Evolutionary conservation across 176 grass and related monocot genomes (phyloP), one percentile per base, ranked within the genome.

Genomic region (Hordeum marinum): DNA sequence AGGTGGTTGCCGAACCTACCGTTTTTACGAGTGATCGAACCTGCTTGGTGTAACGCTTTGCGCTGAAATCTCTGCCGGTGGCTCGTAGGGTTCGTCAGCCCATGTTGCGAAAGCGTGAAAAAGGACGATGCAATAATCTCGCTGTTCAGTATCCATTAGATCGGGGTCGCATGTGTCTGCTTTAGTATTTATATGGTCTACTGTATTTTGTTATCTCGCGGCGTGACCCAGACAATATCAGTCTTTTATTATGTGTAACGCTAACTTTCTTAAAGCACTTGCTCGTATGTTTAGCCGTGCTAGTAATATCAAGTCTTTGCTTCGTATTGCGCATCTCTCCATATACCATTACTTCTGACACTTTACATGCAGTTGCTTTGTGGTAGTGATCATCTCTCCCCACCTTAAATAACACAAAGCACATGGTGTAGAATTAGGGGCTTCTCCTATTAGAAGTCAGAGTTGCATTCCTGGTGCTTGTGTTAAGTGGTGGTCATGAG

Each of bases 1-100:
- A 92, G 90, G 67, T 75, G 81, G 75, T 87, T 84, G 91, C 11
- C 80, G 88, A 90, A 89, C 83, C 81, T 90, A 85, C 79, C 52
- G 63, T 85, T 91, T 89, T 80, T 70, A 50, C 72, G 84, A 72
- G 46, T 20, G 80, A 83, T 86, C 69, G 84, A 57, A 89, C 84
- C 59, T 63, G 77, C 13, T 54, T 2, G 72, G 69, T 61, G 63
- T 90, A 88, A 85, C 64, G 76, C 80, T 92, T 79, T 90, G 81
- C 40, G 61, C 68, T 55, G 76, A 85, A 82, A 75, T 88, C 71
- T 76, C 57, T 42, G 25, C 1, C 11, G 24, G 52, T 55, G 70
- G 70, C 68, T 87, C 79, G 18, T 90, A 87, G 80, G 80, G 68
- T 84, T 87, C 39, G 89, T 25, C 85, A 84, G 25, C 85, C 80